Evolutionary conservation across 164 flowering plant species (phyloP).

Genomic region (Chimonanthus salicifolius): DNA sequence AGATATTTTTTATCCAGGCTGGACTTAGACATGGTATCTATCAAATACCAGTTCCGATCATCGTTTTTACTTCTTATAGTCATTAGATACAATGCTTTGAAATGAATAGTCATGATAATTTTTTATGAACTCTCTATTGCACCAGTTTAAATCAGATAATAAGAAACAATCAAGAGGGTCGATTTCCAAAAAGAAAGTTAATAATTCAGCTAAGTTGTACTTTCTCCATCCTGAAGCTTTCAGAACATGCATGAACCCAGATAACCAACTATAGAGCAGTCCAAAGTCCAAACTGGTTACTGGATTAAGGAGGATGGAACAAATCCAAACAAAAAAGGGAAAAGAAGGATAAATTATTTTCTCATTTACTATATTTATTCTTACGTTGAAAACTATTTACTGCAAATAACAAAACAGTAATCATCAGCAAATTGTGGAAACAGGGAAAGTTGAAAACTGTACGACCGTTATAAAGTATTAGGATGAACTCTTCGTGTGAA

Average conservation of each 20-base stretch:
- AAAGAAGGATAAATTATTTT: background rate
- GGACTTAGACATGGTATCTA: too few species aligned
- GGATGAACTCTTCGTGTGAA: slow-evolving; percentile 33
- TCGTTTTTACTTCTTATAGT: too few species aligned
- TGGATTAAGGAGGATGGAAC: background rate
- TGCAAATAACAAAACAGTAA: background rate
- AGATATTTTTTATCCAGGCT: too few species aligned
- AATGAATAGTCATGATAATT: too few species aligned
- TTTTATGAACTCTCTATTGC: too few species aligned
- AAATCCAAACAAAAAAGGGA: background rate
- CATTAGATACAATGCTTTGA: too few species aligned
- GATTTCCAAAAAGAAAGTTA: too few species aligned
- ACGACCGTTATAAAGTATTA: background rate
- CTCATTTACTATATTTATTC: too few species aligned
- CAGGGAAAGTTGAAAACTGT: background rate
- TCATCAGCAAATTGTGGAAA: background rate
- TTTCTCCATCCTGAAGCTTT: background rate
- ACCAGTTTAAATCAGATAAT: too few species aligned
- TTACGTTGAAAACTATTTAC: background rate
- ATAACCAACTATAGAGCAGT: background rate
- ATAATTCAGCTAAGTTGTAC: background rate
- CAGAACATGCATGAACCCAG: background rate
- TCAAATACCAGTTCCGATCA: too few species aligned
- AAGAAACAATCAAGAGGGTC: too few species aligned
- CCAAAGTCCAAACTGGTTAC: background rate